Evolutionary conservation across 345 rosid genomes (phyloP).

Genomic region (Eutrema heterophyllum): DNA sequence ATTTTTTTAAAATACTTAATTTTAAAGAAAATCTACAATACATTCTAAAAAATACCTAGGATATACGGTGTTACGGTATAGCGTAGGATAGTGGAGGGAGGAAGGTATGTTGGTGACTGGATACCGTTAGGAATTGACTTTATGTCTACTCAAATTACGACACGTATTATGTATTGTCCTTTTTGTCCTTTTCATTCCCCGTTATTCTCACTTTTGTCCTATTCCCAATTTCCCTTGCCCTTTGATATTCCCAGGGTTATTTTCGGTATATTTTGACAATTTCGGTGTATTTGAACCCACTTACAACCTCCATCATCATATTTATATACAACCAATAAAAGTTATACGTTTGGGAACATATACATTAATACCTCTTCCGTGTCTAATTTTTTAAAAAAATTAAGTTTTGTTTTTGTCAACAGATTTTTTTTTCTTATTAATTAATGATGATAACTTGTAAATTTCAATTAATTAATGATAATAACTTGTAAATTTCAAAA

Average conservation of each 20-base stretch:
- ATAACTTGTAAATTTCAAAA: too few species aligned
- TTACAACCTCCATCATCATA: background rate
- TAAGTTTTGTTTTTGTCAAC: too few species aligned
- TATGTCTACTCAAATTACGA: conserved; percentile 45
- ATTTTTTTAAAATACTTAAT: background rate
- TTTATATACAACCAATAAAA: background rate
- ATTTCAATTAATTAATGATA: too few species aligned
- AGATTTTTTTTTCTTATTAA: too few species aligned
- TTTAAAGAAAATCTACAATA: background rate
- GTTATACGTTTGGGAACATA: background rate
- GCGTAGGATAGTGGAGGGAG: background rate
- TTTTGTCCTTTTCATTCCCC: conserved; percentile 34
- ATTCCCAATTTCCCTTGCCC: background rate
- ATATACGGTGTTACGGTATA: background rate
- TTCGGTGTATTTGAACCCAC: background rate
- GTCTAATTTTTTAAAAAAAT: too few species aligned
- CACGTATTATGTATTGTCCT: conserved; percentile 25
- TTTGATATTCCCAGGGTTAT: background rate
- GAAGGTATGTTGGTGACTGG: conserved; percentile 68
- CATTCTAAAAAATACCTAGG: background rate
- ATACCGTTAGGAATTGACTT: conserved; percentile 88
- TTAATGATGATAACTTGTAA: too few species aligned
- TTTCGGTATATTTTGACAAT: background rate
- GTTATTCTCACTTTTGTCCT: conserved; percentile 6
- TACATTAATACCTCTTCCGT: too few species aligned